These are phyloP conservation scores for Podospora pseudopauciseta DNA, from an alignment of 495 filamentous ascomycete species.

Conservation along the genomic window DNA sequence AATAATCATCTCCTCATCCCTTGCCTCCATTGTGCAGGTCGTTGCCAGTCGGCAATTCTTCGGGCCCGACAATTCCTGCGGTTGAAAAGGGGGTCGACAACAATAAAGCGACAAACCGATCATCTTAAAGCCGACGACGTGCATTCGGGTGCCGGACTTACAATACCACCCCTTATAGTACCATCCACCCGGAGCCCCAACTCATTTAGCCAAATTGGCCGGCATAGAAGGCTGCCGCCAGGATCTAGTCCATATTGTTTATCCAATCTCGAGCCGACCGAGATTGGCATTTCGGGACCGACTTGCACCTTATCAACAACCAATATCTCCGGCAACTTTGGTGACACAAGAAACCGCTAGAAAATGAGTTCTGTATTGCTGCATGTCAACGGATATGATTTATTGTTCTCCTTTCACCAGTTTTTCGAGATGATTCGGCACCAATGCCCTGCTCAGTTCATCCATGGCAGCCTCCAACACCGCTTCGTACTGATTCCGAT, in stretches of 20 bases:
- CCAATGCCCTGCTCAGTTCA: neutral
- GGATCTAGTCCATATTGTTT: neutral
- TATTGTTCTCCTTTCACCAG: neutral
- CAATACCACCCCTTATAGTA: neutral
- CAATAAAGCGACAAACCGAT: neutral
- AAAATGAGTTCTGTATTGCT: neutral
- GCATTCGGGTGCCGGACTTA: neutral
- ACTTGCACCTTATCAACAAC: neutral
- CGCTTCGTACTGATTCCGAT: constrained; percentile 40
- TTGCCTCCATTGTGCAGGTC: neutral
- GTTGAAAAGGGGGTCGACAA: neutral
- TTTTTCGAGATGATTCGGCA: neutral
- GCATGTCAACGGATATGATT: neutral
- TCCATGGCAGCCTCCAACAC: constrained; percentile 32
- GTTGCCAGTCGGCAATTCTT: neutral
- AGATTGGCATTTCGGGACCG: neutral
- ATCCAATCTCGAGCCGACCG: neutral
- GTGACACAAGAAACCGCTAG: neutral
- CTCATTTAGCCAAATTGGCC: neutral
- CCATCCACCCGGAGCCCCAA: neutral
- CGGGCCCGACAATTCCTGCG: neutral
- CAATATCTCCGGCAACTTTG: neutral
- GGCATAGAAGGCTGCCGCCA: neutral
- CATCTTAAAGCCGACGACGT: neutral
- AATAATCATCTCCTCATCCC: neutral